Conservation (phyloP, 169 alveolate species). For the Eimeria mitis region DNA sequence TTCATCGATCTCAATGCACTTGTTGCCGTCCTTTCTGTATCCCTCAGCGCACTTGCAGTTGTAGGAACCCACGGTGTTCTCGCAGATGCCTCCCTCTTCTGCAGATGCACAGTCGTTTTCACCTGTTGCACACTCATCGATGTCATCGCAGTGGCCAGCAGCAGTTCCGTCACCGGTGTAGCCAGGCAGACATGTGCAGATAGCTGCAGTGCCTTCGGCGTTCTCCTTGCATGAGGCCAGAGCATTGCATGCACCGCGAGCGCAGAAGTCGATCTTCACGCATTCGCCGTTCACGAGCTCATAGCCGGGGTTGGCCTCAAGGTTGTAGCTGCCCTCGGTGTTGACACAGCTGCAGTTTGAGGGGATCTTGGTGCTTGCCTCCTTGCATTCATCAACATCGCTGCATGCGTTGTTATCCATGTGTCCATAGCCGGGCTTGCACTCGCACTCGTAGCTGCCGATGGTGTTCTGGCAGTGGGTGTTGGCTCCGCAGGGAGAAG, state of each 20-base stretch:
- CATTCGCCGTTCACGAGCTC: slow-evolving; percentile 55
- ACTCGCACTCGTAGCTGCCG: slow-evolving; percentile 86
- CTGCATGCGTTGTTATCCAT: slow-evolving; percentile 49
- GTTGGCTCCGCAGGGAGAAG: slow-evolving; percentile 47
- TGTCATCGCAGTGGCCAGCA: slow-evolving; percentile 81
- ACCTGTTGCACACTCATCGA: slow-evolving; percentile 83
- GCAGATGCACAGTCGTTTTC: slow-evolving; percentile 22
- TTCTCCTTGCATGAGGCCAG: slow-evolving; percentile 83
- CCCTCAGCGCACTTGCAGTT: slow-evolving; percentile 76
- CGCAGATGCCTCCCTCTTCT: slow-evolving; percentile 72
- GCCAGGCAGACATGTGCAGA: slow-evolving; percentile 62
- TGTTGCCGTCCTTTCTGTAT: slow-evolving; percentile 28
- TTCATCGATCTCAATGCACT: slow-evolving; percentile 86
- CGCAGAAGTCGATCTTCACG: slow-evolving; percentile 84
- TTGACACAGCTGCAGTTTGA: slow-evolving; percentile 78
- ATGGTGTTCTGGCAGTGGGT: slow-evolving; percentile 83
- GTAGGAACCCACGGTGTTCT: slow-evolving; percentile 80
- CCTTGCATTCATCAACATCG: slow-evolving; percentile 86
- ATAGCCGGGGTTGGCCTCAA: slow-evolving; percentile 85
- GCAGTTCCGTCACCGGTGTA: slow-evolving; percentile 85
- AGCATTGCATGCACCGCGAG: slow-evolving; percentile 60
- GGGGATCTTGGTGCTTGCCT: slow-evolving; percentile 20
- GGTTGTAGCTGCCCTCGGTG: slow-evolving; percentile 84
- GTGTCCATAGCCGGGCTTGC: slow-evolving; percentile 77
- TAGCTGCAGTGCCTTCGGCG: slow-evolving; percentile 75